These are phyloP conservation scores for Eurotiales sp. DNA, from an alignment of 2,329 filamentous ascomycete genomes.

Conservation along the genomic window DNA sequence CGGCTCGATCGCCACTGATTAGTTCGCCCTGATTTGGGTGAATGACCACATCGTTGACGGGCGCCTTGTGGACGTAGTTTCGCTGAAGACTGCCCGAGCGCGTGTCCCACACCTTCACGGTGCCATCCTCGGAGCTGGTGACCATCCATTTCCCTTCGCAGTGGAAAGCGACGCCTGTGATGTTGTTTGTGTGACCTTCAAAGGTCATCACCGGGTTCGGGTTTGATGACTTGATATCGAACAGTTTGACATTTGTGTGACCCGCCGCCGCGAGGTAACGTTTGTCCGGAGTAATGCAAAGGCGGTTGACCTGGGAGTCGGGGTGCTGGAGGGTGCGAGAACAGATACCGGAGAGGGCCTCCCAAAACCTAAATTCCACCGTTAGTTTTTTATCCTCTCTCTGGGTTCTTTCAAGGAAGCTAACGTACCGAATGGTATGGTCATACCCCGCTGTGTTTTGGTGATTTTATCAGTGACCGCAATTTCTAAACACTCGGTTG, in stretches of 20 bases:
- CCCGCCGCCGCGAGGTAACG: constrained; percentile 82
- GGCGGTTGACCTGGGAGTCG: constrained; percentile 95
- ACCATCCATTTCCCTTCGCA: constrained; percentile 99
- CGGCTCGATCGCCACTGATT: constrained; percentile 89
- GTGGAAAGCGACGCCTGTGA: constrained; percentile 95
- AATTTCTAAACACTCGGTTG: neutral
- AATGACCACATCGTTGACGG: constrained; percentile 98
- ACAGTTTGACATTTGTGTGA: constrained; percentile 88
- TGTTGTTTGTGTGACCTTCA: constrained; percentile 91
- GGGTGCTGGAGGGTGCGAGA: constrained; percentile 97
- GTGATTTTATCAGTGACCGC: neutral
- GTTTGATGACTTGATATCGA: constrained; percentile 98
- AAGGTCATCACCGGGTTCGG: constrained; percentile 90
- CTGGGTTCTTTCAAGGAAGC: too few relatives aligned
- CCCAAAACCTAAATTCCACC: constrained; percentile 82
- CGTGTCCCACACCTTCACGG: constrained; percentile 96
- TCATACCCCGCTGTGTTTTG: constrained; percentile 62
- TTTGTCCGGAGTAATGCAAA: constrained; percentile 98
- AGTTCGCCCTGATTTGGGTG: constrained; percentile 98
- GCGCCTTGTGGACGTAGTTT: constrained; percentile 83
- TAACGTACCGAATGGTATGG: constrained; percentile 66
- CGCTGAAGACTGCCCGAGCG: constrained; percentile 80
- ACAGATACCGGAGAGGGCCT: constrained; percentile 95
- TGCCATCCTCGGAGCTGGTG: constrained; percentile 92
- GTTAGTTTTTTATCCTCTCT: too few relatives aligned